Evolutionary conservation across 768 basidiomycete genomes (phyloP).

Genomic region (Termitomyces bulborhizus): DNA sequence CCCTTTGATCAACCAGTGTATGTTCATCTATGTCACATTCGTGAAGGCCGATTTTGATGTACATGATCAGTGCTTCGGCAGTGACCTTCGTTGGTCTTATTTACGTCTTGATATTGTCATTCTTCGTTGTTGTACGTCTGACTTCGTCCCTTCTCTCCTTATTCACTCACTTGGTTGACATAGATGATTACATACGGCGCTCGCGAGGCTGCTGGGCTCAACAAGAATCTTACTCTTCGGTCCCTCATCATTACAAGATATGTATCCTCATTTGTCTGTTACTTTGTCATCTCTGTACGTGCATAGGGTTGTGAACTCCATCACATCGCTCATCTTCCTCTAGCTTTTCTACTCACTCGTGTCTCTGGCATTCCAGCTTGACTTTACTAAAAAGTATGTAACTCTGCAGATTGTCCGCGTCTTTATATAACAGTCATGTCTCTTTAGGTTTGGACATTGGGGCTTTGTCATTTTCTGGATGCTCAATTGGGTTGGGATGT

Average conservation of each 20-base stretch:
- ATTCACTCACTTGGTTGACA: neutral
- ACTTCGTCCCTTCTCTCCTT: neutral
- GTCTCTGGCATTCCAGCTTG: constrained; percentile 54
- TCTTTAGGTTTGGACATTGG: constrained; percentile 35
- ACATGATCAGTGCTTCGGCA: constrained; percentile 39
- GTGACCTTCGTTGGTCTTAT: constrained; percentile 53
- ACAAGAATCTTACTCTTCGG: constrained; percentile 21
- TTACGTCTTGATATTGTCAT: constrained; percentile 42
- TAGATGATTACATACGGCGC: constrained; percentile 24
- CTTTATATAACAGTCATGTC: neutral
- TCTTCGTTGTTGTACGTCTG: constrained; percentile 25
- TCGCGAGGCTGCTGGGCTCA: constrained; percentile 31
- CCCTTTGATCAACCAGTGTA: constrained; percentile 62
- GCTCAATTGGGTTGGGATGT: constrained; percentile 60
- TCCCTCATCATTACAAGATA: constrained; percentile 31
- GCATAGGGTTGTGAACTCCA: neutral
- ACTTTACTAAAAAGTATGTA: constrained; percentile 44
- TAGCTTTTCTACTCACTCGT: constrained; percentile 60
- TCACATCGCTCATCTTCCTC: neutral
- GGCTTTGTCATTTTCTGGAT: constrained; percentile 72
- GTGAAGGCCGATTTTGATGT: neutral
- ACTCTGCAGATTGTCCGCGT: neutral
- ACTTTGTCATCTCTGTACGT: constrained; percentile 33
- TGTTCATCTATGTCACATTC: constrained; percentile 14
- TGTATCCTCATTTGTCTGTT: constrained; percentile 23